phyloP scores from a whole-genome alignment of 768 basidiomycete species.

The Pleurotus sapidus region DNA sequence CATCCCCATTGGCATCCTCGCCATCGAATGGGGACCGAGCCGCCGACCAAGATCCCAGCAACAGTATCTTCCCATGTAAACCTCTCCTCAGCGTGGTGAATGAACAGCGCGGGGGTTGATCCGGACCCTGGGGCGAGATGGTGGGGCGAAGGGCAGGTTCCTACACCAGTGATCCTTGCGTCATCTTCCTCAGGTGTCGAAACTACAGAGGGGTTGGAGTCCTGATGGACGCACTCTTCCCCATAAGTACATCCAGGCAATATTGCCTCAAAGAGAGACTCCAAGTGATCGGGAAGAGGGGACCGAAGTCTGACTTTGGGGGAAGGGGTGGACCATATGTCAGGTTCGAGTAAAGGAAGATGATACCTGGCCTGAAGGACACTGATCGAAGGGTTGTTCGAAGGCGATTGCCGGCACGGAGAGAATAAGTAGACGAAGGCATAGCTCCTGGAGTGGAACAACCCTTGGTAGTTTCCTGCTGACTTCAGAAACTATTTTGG shows the following conservation, averaged over 20 bases:
- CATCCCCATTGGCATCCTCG: conserved; percentile 66
- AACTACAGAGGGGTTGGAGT: background rate
- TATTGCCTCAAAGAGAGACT: conserved; percentile 30
- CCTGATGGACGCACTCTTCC: conserved; percentile 7
- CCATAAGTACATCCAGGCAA: conserved; percentile 36
- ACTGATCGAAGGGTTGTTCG: conserved; percentile 16
- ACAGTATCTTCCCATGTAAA: conserved; percentile 61
- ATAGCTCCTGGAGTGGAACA: conserved; percentile 28
- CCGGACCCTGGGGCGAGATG: conserved; percentile 21
- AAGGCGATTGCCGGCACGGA: conserved; percentile 14
- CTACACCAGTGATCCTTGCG: conserved; percentile 30
- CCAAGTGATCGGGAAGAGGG: conserved; percentile 21
- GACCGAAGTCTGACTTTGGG: conserved; percentile 7
- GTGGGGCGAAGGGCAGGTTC: conserved; percentile 47
- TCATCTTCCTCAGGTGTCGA: conserved; percentile 14
- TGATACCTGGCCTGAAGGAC: conserved; percentile 29
- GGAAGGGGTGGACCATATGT: conserved; percentile 6
- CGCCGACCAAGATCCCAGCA: conserved; percentile 51
- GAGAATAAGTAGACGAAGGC: conserved; percentile 31
- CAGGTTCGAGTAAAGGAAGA: conserved; percentile 28
- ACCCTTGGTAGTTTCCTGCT: conserved; percentile 5
- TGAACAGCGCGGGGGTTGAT: conserved; percentile 36
- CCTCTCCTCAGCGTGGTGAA: conserved; percentile 57
- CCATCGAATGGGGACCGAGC: conserved; percentile 60
- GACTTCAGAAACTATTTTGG: conserved; percentile 3